Evolutionary conservation across 2,329 filamentous ascomycete species (phyloP), one percentile per base, ranked within the genome.

Genomic region (Pseudocercospora fijiensis): DNA sequence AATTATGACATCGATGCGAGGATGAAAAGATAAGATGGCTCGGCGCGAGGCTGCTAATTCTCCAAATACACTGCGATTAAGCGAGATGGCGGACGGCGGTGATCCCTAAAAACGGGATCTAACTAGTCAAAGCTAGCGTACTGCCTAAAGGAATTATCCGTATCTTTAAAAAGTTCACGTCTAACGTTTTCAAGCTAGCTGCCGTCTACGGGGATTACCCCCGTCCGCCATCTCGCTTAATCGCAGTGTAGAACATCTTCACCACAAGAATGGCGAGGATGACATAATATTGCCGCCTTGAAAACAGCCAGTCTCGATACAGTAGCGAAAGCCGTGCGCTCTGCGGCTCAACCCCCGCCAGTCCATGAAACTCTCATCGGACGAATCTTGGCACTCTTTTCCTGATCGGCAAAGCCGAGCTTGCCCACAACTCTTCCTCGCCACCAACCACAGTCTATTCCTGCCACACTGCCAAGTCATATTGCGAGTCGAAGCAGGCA

Each of bases 241-340:
- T n/a, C n/a, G n/a, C n/a, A n/a, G n/a, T n/a, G n/a, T n/a, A 37
- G 33, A 41, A 41, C 37, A 18, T 56, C 52, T 33, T 28, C 27
- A 33, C 28, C 27, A 33, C 28, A 26, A 56, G 16, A 33, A 56
- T 37, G 52, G 52, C 52, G 52, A 56, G 37, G 37, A 37, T 56
- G 52, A 56, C 52, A 56, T 56, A 56, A 49, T 16, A 41, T 41
- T 52, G 20, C 49, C 13, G 49, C 49, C 22, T 52, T 27, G 49
- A 10, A 52, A 27, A 27, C 20, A 22, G 26, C 20, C 10, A 33
- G 30, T 33, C 30, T 33, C 30, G 10, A 33, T 33, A 33, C 30
- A 13, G 28, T 30, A 30, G 30, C 8, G 5, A 33, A 33, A 33
- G 30, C 30, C 30, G 30, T 33, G 30, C 30, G 13, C n/a, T n/a